These are phyloP conservation scores for Torulaspora microellipsoides DNA, from an alignment of 805 yeast species.

Conservation along the genomic window DNA sequence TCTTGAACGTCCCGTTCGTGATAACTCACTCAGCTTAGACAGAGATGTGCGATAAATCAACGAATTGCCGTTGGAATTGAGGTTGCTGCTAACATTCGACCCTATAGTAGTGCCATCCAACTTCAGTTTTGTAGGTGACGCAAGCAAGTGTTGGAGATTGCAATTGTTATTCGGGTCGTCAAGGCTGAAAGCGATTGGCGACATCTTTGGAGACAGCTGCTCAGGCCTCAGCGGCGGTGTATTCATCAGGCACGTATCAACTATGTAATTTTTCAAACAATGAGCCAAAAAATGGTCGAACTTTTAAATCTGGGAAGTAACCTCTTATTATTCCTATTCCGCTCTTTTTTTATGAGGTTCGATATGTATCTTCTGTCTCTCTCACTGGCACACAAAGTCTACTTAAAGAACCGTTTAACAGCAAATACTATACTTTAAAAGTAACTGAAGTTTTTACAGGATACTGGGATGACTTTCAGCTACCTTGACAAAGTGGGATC, in stretches of 20 bases:
- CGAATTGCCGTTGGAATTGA: conserved; percentile 10
- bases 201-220: conserved; percentile 26
- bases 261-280: too few species aligned
- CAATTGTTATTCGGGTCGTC: conserved; percentile 22
- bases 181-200: conserved; percentile 28
- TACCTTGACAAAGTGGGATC: too few species aligned
- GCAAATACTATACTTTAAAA: too few species aligned
- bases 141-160: conserved; percentile 19
- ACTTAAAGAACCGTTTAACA: too few species aligned
- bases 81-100: conserved; percentile 1
- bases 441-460: too few species aligned
- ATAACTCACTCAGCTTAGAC: conserved; percentile 29
- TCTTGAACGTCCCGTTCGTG: conserved; percentile 20
- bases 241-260: conserved; percentile 13
- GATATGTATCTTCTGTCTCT: too few species aligned
- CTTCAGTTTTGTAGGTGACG: conserved; percentile 30
- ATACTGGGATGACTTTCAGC: too few species aligned
- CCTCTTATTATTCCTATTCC: too few species aligned
- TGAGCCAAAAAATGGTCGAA: too few species aligned
- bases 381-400: too few species aligned
- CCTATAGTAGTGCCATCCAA: conserved; percentile 15
- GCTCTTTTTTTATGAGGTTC: too few species aligned
- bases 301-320: too few species aligned
- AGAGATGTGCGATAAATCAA: conserved; percentile 31
- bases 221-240: conserved; percentile 29